phyloP scores from a whole-genome alignment of 345 rosid species.

The Corymbia maculata region DNA sequence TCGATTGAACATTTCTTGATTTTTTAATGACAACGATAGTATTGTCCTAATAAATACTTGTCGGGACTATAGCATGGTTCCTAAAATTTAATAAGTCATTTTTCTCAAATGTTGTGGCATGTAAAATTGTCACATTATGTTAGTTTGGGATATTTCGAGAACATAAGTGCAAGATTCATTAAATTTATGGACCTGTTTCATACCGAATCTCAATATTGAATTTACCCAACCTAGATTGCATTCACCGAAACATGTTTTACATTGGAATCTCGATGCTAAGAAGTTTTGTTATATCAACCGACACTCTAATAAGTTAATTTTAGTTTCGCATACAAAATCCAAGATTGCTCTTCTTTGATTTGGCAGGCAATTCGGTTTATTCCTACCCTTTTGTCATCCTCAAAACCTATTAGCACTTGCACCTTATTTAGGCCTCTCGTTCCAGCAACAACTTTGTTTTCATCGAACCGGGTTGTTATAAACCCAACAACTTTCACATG shows the following conservation, averaged over 20 bases:
- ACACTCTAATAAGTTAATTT: neutral
- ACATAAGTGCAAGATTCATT: fast-evolving
- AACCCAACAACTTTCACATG: fast-evolving
- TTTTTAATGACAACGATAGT: neutral
- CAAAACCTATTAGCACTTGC: neutral
- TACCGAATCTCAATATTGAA: fast-evolving
- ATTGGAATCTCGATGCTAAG: neutral
- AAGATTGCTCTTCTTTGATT: neutral
- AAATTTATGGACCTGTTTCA: neutral
- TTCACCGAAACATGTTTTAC: neutral
- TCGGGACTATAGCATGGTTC: neutral
- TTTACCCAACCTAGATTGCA: neutral
- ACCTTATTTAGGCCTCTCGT: neutral
- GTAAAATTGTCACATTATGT: neutral
- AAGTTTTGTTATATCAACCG: neutral
- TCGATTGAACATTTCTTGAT: neutral
- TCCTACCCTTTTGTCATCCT: neutral
- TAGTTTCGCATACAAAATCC: neutral
- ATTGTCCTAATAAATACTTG: neutral
- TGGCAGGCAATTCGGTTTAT: neutral
- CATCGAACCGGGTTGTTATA: neutral
- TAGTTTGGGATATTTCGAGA: neutral
- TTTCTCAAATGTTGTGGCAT: neutral
- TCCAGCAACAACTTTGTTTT: fast-evolving
- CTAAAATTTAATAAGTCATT: neutral